Evolutionary conservation across 108 stramenopile genomes (phyloP).

Genomic region (Aureococcus anophagefferens): DNA sequence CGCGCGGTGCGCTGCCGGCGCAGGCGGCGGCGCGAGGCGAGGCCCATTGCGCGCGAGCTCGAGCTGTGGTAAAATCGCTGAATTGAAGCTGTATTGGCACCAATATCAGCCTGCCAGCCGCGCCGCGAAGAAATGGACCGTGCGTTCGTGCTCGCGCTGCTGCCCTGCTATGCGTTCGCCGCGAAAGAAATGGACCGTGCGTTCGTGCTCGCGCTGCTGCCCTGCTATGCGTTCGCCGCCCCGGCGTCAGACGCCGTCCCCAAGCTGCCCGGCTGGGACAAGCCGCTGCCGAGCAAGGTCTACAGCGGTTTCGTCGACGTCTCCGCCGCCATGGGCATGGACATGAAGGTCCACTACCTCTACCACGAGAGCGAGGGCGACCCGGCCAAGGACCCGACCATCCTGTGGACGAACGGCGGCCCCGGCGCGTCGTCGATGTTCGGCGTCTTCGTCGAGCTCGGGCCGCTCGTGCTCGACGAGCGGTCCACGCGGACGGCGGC

Average conservation of each 20-base stretch:
- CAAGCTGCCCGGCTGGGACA: conserved; percentile 20
- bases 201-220: no score
- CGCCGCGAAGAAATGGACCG: no score
- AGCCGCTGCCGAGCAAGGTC: neutral
- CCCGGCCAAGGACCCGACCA: conserved; percentile 38
- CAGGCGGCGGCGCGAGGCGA: no score
- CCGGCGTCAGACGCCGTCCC: conserved; percentile 8
- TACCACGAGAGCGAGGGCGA: conserved; percentile 30
- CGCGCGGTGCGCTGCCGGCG: no score
- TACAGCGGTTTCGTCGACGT: conserved; percentile 11
- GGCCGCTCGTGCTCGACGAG: conserved; percentile 49
- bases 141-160: no score
- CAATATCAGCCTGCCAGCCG: no score
- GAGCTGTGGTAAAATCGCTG: no score
- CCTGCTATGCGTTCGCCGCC: no score
- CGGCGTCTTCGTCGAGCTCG: conserved; percentile 57
- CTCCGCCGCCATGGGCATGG: neutral
- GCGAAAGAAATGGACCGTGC: no score
- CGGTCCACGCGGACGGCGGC: conserved; percentile 31
- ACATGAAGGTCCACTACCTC: conserved; percentile 50
- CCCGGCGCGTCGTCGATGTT: conserved; percentile 62
- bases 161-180: no score
- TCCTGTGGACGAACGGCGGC: conserved; percentile 70
- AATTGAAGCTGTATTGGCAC: no score
- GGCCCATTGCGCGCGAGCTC: no score